Conservation (phyloP, 148 eudicot genomes). For the Chenopodium formosanum region DNA sequence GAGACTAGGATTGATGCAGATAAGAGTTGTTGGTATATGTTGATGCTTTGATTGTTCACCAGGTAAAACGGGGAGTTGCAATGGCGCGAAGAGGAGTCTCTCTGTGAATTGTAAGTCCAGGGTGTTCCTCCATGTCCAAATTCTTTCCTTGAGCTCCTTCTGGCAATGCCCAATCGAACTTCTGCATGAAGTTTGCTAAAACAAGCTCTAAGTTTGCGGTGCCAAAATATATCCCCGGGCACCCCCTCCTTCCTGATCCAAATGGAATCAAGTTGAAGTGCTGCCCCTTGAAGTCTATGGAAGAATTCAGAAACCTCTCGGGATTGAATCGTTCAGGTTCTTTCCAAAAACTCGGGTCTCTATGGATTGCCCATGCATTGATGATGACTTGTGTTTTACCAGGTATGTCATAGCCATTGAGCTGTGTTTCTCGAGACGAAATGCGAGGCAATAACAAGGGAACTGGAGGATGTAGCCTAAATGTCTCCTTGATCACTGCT, state of each 20-base stretch:
- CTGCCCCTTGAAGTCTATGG: constrained; percentile 28
- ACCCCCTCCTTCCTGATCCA: constrained; percentile 40
- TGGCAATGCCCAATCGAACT: constrained; percentile 40
- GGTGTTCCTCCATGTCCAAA: constrained; percentile 39
- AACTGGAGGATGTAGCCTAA: constrained; percentile 26
- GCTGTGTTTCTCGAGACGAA: constrained; percentile 9
- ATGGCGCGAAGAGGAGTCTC: constrained; percentile 34
- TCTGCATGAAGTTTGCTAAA: constrained; percentile 33
- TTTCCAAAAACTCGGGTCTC: constrained; percentile 30
- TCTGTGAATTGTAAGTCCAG: constrained; percentile 31
- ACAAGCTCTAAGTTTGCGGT: constrained; percentile 26
- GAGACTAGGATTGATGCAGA: background rate
- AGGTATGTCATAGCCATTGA: constrained; percentile 27
- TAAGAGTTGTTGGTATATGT: background rate
- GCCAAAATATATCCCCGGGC: constrained; percentile 35
- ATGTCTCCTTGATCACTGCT: constrained; percentile 33
- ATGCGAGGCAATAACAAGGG: constrained; percentile 24
- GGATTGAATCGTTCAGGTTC: constrained; percentile 32
- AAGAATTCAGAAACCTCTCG: constrained; percentile 31
- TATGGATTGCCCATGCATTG: constrained; percentile 33
- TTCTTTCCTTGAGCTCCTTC: constrained; percentile 16
- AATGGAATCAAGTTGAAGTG: constrained; percentile 41
- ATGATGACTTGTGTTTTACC: constrained; percentile 23
- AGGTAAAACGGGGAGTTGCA: constrained; percentile 23
- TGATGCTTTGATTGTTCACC: background rate